Conservation (phyloP, 768 basidiomycete species). For the Pleurotus cornucopiae region DNA sequence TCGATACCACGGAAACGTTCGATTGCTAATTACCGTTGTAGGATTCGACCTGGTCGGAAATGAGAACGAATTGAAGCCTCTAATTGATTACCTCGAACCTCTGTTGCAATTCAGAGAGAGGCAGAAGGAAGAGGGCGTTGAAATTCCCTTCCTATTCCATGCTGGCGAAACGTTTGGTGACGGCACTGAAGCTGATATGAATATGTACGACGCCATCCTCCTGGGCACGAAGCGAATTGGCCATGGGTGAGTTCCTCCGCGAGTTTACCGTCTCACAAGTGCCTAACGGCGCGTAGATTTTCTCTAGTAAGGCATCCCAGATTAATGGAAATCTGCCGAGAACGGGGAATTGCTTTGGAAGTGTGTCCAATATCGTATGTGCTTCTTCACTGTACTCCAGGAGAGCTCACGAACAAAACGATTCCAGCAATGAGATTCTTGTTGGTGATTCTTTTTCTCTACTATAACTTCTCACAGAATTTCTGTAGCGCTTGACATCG, state of each 20-base stretch:
- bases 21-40: slow-evolving; percentile 18
- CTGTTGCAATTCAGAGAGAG: slow-evolving; percentile 56
- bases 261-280: background rate
- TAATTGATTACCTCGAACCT: slow-evolving; percentile 58
- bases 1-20: background rate
- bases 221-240: slow-evolving; percentile 79
- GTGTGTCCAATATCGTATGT: slow-evolving; percentile 80
- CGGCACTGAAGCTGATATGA: slow-evolving; percentile 64
- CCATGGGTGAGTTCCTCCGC: slow-evolving; percentile 51
- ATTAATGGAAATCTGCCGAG: slow-evolving; percentile 62
- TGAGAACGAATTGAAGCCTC: slow-evolving; percentile 56
- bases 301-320: slow-evolving; percentile 76
- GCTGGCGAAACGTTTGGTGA: slow-evolving; percentile 81
- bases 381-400: background rate
- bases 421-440: slow-evolving; percentile 64
- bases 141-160: slow-evolving; percentile 77
- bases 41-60: slow-evolving; percentile 82
- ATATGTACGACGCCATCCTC: slow-evolving; percentile 76
- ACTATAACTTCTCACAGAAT: background rate
- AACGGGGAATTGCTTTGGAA: slow-evolving; percentile 63
- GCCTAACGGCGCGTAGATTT: slow-evolving; percentile 36
- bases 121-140: slow-evolving; percentile 51
- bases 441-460: slow-evolving; percentile 27
- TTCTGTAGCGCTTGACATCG: slow-evolving; percentile 58
- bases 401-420: background rate